Conservation (phyloP, 805 yeast species). For the Wickerhamomyces alni region DNA sequence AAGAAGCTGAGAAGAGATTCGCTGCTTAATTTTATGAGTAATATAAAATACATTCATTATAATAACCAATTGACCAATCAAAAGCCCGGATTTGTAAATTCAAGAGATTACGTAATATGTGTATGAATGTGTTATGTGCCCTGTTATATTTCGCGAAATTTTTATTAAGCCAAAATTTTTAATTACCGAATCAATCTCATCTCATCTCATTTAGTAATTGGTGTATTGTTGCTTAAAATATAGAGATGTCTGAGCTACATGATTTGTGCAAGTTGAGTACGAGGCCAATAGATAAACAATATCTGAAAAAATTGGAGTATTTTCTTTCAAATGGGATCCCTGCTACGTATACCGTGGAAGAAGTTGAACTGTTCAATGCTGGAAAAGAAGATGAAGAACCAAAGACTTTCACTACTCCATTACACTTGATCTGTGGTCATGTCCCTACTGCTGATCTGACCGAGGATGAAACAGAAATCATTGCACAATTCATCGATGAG, state of each 20-base stretch:
- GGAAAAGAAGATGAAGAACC: constrained; percentile 32
- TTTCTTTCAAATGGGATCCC: constrained; percentile 65
- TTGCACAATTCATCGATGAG: constrained; percentile 50
- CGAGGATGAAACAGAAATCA: constrained; percentile 37
- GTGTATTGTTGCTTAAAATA: background rate
- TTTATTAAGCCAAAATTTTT: too few species aligned
- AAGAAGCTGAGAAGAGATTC: constrained; percentile 76
- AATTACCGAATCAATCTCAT: too few species aligned
- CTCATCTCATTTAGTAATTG: constrained; percentile 4
- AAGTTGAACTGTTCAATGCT: constrained; percentile 53
- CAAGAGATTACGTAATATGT: too few species aligned
- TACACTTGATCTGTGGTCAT: constrained; percentile 61
- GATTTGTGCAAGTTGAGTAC: constrained; percentile 46
- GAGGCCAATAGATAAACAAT: constrained; percentile 45
- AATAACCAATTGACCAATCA: background rate
- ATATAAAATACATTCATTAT: too few species aligned
- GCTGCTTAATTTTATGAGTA: too few species aligned
- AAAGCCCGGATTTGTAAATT: background rate
- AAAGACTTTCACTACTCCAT: constrained; percentile 64
- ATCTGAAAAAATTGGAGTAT: constrained; percentile 38
- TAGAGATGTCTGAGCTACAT: constrained; percentile 63
- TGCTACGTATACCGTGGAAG: constrained; percentile 77
- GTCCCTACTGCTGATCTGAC: constrained; percentile 36
- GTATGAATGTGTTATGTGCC: too few species aligned
- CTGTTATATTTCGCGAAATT: background rate